Evolutionary conservation across 345 rosid species (phyloP).

Genomic region (Psidium guajava): DNA sequence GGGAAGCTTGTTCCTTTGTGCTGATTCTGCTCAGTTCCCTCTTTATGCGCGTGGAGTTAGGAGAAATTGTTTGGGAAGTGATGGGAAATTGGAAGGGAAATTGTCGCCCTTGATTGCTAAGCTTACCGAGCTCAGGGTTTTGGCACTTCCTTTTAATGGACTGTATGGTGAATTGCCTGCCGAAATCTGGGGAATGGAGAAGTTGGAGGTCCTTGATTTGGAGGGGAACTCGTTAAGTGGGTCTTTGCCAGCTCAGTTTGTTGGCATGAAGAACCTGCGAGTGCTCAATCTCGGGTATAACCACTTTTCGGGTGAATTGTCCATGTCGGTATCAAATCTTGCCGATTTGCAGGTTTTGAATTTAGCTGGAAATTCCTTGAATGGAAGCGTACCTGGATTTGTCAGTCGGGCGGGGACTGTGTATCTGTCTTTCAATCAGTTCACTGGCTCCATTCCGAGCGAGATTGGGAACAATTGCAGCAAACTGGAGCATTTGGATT

Average conservation of each 20-base stretch:
- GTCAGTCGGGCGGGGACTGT: slow-evolving; percentile 53
- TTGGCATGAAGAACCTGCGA: slow-evolving; percentile 41
- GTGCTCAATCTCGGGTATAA: slow-evolving; percentile 82
- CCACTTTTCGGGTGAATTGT: slow-evolving; percentile 47
- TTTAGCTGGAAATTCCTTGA: slow-evolving; percentile 64
- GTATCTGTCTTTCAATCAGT: slow-evolving; percentile 46
- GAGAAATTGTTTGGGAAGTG: slow-evolving; percentile 38
- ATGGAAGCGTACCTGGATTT: slow-evolving; percentile 65
- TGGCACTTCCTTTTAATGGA: slow-evolving; percentile 74
- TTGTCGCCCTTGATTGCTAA: slow-evolving; percentile 36
- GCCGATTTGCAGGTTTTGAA: slow-evolving; percentile 44
- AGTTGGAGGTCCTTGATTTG: slow-evolving; percentile 79
- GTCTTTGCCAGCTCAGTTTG: slow-evolving; percentile 32
- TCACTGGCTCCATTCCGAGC: slow-evolving; percentile 48
- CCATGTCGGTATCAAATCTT: slow-evolving; percentile 26
- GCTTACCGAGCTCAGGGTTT: slow-evolving; percentile 55
- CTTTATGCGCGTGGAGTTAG: slow-evolving; percentile 63
- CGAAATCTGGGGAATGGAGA: slow-evolving; percentile 70
- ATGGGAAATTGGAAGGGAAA: slow-evolving; percentile 49
- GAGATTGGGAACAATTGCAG: slow-evolving; percentile 54
- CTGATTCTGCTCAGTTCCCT: slow-evolving; percentile 49
- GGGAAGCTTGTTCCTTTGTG: slow-evolving; percentile 29
- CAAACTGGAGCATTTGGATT: slow-evolving; percentile 78
- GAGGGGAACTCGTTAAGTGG: slow-evolving; percentile 59
- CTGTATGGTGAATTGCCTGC: slow-evolving; percentile 52